Conservation (phyloP, 2,329 filamentous ascomycete genomes). For the Ascochyta lentis region DNA sequence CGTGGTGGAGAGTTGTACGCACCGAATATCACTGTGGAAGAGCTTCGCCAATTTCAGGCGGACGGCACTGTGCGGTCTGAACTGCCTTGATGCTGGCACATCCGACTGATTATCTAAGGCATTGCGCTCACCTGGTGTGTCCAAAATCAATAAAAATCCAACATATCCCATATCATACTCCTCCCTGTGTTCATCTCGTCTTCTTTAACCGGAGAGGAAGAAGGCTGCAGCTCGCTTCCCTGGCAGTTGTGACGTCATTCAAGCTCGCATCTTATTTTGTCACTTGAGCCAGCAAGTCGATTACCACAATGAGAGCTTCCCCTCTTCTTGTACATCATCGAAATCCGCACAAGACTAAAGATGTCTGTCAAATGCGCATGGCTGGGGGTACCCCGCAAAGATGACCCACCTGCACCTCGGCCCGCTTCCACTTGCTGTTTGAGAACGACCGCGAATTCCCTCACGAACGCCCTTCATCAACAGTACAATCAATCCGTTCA, state of each 20-base stretch:
- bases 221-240: too few species aligned
- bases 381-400: constrained; percentile 7
- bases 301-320: too few species aligned
- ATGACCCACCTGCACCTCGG: constrained; percentile 8
- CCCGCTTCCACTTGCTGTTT: constrained; percentile 1
- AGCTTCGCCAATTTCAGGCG: neutral
- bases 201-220: too few species aligned
- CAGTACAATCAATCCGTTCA: too few species aligned
- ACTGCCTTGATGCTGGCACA: neutral
- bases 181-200: too few species aligned
- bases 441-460: neutral
- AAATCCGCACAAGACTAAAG: neutral
- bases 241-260: too few species aligned
- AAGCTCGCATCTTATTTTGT: too few species aligned
- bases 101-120: neutral
- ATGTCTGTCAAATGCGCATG: neutral
- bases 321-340: too few species aligned
- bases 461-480: neutral
- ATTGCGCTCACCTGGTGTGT: too few species aligned
- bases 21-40: neutral
- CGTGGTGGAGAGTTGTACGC: neutral
- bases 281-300: too few species aligned
- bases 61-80: neutral
- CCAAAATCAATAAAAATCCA: too few species aligned
- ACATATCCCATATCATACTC: too few species aligned